These are phyloP conservation scores for Thermoascus crustaceus DNA, from an alignment of 2,329 filamentous ascomycete species.

Conservation along the genomic window DNA sequence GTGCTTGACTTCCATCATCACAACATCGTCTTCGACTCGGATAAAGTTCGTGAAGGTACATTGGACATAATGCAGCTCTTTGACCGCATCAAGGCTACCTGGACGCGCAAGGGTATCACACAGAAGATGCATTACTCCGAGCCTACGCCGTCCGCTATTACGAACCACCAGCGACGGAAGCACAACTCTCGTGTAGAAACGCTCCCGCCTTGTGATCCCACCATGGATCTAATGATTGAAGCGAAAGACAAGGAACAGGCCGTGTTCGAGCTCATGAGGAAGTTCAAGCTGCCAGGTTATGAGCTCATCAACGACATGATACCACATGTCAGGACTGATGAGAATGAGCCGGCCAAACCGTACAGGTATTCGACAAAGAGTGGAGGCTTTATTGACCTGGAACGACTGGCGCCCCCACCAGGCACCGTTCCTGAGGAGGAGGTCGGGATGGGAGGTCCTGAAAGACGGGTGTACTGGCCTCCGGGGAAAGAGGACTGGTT, in stretches of 20 bases:
- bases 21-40: conserved; percentile 78
- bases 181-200: conserved; percentile 72
- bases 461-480: conserved; percentile 83
- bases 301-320: conserved; percentile 68
- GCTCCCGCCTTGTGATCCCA: conserved; percentile 69
- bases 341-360: conserved; percentile 53
- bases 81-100: conserved; percentile 71
- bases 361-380: conserved; percentile 40
- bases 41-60: conserved; percentile 71
- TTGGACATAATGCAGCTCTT: conserved; percentile 68
- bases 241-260: conserved; percentile 98
- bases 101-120: conserved; percentile 72
- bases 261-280: conserved; percentile 88
- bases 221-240: conserved; percentile 98
- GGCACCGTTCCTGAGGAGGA: conserved; percentile 56
- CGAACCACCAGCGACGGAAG: conserved; percentile 69
- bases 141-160: conserved; percentile 65
- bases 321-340: conserved; percentile 67
- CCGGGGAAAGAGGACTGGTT: conserved; percentile 86
- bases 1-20: conserved; percentile 94
- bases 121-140: conserved; percentile 99
- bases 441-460: conserved; percentile 75
- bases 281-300: conserved; percentile 73
- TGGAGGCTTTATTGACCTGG: conserved; percentile 28
- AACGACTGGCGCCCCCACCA: conserved; percentile 35